Base-by-base conservation (phyloP, 495 filamentous ascomycete species). In the Geopyxis carbonaria region DNA sequence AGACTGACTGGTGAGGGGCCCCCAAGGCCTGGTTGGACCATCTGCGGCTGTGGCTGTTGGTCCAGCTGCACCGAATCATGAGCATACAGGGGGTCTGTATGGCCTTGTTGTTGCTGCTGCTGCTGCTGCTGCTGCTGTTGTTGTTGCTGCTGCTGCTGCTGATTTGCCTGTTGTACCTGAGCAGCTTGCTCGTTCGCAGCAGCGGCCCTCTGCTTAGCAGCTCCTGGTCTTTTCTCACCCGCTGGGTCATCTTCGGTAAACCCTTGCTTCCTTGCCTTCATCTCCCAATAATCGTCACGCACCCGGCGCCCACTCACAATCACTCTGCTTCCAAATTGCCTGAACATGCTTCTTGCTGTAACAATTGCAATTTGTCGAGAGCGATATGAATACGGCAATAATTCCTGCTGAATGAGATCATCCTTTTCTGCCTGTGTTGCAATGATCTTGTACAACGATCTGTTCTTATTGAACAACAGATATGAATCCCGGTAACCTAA, bases 331-430 rank as follows among this genome's bases (percentile, higher is more conserved):
- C 89, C 89, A 55, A 99, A 99, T 59, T 99, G 89, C 13, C 89
- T 77, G 57, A 95, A 99, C 89, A 99, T 99, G 32, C 89, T 94
- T 45, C 80, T 76, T n/a, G 89, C 89, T 2, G 89, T 94, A 21
- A 99, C 89, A 42, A 99, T 95, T 19, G 89, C 91, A 43, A 95
- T 99, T 60, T 99, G 89, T 28, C 89, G 78, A 5, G 89, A 99
- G 15, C 91, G 73, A 52, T 99, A 99, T 16, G 89, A 95, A 60
- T 95, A 99, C 0, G 91, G 91, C 21, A 99, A 62, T 38, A 95
- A 85, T 51, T 94, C 89, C 59, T 95, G 84, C 40, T 75, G 66
- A 24, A 99, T 94, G 5, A 99, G 63, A 57, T 95, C 84, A 51
- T 95, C 89, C 63, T 95, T 99, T 59, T 99, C 89, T 4, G 76